Conservation (phyloP, 1,284 basidiomycete genomes). For the Malassezia japonica region DNA sequence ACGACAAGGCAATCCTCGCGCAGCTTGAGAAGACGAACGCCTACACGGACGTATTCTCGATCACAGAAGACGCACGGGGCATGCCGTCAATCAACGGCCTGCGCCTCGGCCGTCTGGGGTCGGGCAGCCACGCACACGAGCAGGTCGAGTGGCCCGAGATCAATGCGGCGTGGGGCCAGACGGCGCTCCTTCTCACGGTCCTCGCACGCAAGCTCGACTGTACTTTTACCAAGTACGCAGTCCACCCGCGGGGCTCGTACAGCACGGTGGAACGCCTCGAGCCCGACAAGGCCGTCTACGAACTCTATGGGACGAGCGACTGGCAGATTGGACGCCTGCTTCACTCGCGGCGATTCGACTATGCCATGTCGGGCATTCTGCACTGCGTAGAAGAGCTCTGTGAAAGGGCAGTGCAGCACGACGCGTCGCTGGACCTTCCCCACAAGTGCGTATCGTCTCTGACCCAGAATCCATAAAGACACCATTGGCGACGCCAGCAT, state of each 20-base stretch:
- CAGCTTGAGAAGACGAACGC: conserved; percentile 89
- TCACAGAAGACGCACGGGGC: conserved; percentile 72
- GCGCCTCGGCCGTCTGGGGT: conserved; percentile 73
- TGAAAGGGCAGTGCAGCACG: conserved; percentile 66
- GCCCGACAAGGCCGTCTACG: conserved; percentile 26
- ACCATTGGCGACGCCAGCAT: conserved; percentile 91
- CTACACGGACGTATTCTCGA: conserved; percentile 96
- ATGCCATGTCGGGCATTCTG: conserved; percentile 88
- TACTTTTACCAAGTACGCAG: conserved; percentile 19
- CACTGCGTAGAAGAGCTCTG: conserved; percentile 85
- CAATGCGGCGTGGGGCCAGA: conserved; percentile 97
- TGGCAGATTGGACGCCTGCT: conserved; percentile 73
- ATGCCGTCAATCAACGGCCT: conserved; percentile 94
- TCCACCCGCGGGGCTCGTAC: conserved; percentile 35
- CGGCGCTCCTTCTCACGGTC: conserved; percentile 78
- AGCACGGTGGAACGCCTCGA: conserved; percentile 20
- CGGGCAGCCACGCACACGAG: conserved; percentile 57
- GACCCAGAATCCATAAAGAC: conserved; percentile 54
- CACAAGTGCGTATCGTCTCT: conserved; percentile 59
- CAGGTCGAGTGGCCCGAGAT: conserved; percentile 93
- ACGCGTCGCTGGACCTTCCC: conserved; percentile 66
- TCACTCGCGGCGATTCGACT: conserved; percentile 89
- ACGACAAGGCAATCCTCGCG: conserved; percentile 56
- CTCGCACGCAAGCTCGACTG: conserved; percentile 50
- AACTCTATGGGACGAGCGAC: conserved; percentile 49